These are phyloP conservation scores for Erysiphe neolycopersici DNA, from an alignment of 2,329 filamentous ascomycete genomes.

Conservation along the genomic window DNA sequence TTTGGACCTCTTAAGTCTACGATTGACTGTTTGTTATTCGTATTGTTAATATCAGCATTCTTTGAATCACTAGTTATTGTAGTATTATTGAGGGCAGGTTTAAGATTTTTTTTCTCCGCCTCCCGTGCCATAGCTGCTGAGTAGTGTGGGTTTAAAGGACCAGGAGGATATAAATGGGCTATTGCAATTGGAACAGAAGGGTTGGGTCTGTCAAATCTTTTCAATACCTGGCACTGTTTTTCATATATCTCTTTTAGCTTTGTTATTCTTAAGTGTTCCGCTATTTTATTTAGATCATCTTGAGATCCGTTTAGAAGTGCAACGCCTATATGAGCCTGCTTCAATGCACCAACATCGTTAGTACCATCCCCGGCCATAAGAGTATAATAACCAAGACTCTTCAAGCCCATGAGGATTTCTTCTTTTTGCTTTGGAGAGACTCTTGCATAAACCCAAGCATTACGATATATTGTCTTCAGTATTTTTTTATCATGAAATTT, in stretches of 20 bases:
- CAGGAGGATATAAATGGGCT: conserved; percentile 80
- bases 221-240: conserved; percentile 80
- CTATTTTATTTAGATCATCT: conserved; percentile 74
- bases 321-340: conserved; percentile 93
- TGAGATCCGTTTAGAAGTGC: conserved; percentile 84
- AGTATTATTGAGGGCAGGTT: conserved; percentile 23
- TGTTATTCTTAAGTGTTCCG: conserved; percentile 75
- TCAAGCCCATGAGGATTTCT: conserved; percentile 86
- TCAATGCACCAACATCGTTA: conserved; percentile 90
- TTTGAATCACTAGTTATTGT: conserved; percentile 19
- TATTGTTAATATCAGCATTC: conserved; percentile 36
- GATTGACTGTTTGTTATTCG: conserved; percentile 34
- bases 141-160: conserved; percentile 78
- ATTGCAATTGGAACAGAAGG: conserved; percentile 86
- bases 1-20: conserved; percentile 27
- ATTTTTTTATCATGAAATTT: conserved; percentile 66
- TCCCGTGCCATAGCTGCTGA: conserved; percentile 76
- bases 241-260: conserved; percentile 99
- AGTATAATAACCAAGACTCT: conserved; percentile 91
- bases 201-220: conserved; percentile 73
- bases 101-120: conserved; percentile 48
- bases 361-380: conserved; percentile 97
- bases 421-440: conserved; percentile 98
- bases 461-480: conserved; percentile 50
- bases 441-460: conserved; percentile 94